Conservation (phyloP, 2,329 filamentous ascomycete species). For the Pochonia chlamydosporia region DNA sequence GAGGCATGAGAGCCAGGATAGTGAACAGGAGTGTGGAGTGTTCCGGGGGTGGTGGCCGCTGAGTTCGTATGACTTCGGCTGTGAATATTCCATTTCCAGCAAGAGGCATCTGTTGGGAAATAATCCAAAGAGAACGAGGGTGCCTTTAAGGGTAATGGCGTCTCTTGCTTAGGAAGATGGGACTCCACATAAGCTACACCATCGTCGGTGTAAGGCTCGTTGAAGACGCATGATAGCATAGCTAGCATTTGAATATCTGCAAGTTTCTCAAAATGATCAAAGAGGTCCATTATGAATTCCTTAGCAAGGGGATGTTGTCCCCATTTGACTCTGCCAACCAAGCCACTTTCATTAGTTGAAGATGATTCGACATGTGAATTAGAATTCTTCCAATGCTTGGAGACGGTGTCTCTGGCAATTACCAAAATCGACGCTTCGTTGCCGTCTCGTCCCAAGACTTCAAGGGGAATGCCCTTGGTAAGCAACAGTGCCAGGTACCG, state of each 20-base stretch:
- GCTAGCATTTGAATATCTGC: constrained; percentile 66
- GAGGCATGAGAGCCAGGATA: constrained; percentile 52
- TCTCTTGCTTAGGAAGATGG: constrained; percentile 52
- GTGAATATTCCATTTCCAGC: constrained; percentile 52
- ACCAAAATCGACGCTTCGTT: constrained; percentile 58
- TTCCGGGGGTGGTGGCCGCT: constrained; percentile 50
- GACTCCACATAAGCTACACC: constrained; percentile 52
- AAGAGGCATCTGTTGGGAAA: constrained; percentile 52
- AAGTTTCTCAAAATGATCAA: constrained; percentile 55
- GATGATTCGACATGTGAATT: not conserved
- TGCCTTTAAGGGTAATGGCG: constrained; percentile 58
- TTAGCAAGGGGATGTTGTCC: constrained; percentile 59
- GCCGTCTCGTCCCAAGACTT: constrained; percentile 51
- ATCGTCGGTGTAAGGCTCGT: constrained; percentile 51
- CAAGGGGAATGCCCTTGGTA: constrained; percentile 67
- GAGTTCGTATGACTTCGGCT: constrained; percentile 49
- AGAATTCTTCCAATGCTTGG: constrained; percentile 20
- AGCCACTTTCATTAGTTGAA: constrained; percentile 16
- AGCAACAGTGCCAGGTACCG: constrained; percentile 72
- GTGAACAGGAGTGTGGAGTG: constrained; percentile 48
- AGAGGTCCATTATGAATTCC: constrained; percentile 56
- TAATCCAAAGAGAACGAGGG: constrained; percentile 63
- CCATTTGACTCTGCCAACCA: constrained; percentile 62
- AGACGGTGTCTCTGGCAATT: constrained; percentile 58
- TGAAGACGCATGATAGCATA: constrained; percentile 66